These are phyloP conservation scores for Populus deltoides DNA, from an alignment of 345 rosid genomes.

Conservation along the genomic window DNA sequence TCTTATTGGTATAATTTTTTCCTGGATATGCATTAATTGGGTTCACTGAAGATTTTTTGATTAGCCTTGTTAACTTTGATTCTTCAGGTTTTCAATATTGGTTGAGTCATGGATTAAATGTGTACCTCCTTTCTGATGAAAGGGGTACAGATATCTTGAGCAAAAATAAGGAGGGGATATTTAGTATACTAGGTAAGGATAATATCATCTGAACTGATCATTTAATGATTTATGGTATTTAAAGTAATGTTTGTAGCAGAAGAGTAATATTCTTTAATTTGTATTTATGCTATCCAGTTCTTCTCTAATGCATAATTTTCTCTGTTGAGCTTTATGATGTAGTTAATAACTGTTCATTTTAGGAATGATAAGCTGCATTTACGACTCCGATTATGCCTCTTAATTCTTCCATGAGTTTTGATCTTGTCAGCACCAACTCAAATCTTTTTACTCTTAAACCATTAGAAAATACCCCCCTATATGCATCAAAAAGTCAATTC, in stretches of 20 bases:
- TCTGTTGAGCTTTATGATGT: neutral
- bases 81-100: conserved; percentile 72
- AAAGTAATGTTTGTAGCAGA: neutral
- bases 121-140: conserved; percentile 61
- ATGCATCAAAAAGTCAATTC: neutral
- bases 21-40: conserved; percentile 1
- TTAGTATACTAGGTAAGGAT: conserved; percentile 66
- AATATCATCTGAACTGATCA: neutral
- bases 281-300: neutral
- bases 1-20: conserved; percentile 48
- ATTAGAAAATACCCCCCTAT: neutral
- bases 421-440: neutral
- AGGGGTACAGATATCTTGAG: conserved; percentile 70
- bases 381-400: neutral
- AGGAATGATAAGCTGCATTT: neutral
- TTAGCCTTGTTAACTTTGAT: conserved; percentile 11
- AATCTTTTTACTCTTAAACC: neutral
- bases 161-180: conserved; percentile 88
- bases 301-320: neutral
- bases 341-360: neutral
- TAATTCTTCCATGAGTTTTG: neutral
- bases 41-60: conserved; percentile 13
- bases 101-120: conserved; percentile 63
- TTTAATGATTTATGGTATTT: neutral
- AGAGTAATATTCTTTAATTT: neutral